Conservation (phyloP, 2,329 filamentous ascomycete genomes). For the Samsoniella hepiali region DNA sequence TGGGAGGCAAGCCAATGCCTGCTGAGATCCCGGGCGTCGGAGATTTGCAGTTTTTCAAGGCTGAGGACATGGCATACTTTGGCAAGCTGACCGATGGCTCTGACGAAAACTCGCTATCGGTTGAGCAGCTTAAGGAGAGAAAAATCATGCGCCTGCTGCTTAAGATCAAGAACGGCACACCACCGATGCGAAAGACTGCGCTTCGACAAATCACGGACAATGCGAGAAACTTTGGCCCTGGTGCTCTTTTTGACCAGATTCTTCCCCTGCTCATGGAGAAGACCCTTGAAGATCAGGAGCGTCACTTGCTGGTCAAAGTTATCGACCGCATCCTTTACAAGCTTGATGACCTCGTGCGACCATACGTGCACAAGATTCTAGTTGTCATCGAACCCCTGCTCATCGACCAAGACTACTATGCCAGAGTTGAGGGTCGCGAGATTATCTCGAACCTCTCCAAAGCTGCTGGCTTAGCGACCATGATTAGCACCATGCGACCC, state of each 20-base stretch:
- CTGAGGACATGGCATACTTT: slow-evolving; percentile 98
- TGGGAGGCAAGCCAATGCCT: slow-evolving; percentile 84
- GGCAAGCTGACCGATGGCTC: slow-evolving; percentile 93
- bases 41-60: slow-evolving; percentile 96
- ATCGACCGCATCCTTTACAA: slow-evolving; percentile 99
- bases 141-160: slow-evolving; percentile 97
- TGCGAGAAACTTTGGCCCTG: slow-evolving; percentile 90
- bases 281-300: slow-evolving; percentile 94
- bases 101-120: slow-evolving; percentile 85
- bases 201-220: slow-evolving; percentile 97
- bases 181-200: slow-evolving; percentile 97
- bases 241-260: slow-evolving; percentile 94
- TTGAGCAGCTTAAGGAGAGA: slow-evolving; percentile 94
- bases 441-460: slow-evolving; percentile 98
- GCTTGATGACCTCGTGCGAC: slow-evolving; percentile 90
- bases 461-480: slow-evolving; percentile 91
- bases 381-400: slow-evolving; percentile 98
- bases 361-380: slow-evolving; percentile 96
- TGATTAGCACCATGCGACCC: slow-evolving; percentile 99
- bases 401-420: slow-evolving; percentile 99
- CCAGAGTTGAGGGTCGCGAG: slow-evolving; percentile 93
- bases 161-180: slow-evolving; percentile 99
- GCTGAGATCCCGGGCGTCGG: slow-evolving; percentile 95
- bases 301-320: slow-evolving; percentile 96
- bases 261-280: slow-evolving; percentile 97